phyloP scores from a whole-genome alignment of 2,329 filamentous ascomycete genomes.

The Pochonia chlamydosporia region DNA sequence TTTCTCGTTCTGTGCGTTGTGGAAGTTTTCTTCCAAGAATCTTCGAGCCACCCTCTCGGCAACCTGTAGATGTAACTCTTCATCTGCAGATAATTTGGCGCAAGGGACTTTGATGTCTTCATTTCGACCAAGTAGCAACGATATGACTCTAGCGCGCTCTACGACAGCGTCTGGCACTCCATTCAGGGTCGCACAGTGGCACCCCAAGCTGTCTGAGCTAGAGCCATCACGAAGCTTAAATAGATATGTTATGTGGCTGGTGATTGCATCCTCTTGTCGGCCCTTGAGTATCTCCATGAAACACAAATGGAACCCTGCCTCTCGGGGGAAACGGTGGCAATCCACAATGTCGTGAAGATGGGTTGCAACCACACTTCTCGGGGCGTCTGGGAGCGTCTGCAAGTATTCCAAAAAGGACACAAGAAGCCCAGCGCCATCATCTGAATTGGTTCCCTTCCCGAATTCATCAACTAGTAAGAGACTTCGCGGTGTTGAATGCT shows the following conservation, averaged over 20 bases:
- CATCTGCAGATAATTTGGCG: slow-evolving; percentile 56
- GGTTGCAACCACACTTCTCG: slow-evolving; percentile 56
- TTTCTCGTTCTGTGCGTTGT: neutral
- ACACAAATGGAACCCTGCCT: slow-evolving; percentile 49
- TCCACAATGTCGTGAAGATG: slow-evolving; percentile 72
- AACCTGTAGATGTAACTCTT: slow-evolving; percentile 59
- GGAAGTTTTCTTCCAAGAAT: slow-evolving; percentile 40
- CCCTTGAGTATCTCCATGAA: slow-evolving; percentile 68
- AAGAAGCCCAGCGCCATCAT: slow-evolving; percentile 54
- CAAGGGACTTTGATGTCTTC: slow-evolving; percentile 73
- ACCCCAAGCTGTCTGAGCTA: slow-evolving; percentile 78
- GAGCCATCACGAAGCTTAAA: slow-evolving; percentile 65
- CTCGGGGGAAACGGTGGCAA: slow-evolving; percentile 46
- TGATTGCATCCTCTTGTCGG: slow-evolving; percentile 36
- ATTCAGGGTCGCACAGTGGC: slow-evolving; percentile 78
- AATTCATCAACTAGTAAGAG: slow-evolving; percentile 93
- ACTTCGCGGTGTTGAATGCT: slow-evolving; percentile 67
- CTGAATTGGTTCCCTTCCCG: slow-evolving; percentile 55
- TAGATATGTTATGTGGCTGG: slow-evolving; percentile 66
- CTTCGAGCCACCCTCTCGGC: slow-evolving; percentile 57
- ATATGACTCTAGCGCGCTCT: slow-evolving; percentile 68
- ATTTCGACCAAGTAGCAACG: slow-evolving; percentile 60
- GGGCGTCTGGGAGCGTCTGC: slow-evolving; percentile 37
- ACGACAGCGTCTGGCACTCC: slow-evolving; percentile 70
- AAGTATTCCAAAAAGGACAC: slow-evolving; percentile 54